Conservation (phyloP, 257 asterid genomes). For the Dorcoceras hygrometricum region DNA sequence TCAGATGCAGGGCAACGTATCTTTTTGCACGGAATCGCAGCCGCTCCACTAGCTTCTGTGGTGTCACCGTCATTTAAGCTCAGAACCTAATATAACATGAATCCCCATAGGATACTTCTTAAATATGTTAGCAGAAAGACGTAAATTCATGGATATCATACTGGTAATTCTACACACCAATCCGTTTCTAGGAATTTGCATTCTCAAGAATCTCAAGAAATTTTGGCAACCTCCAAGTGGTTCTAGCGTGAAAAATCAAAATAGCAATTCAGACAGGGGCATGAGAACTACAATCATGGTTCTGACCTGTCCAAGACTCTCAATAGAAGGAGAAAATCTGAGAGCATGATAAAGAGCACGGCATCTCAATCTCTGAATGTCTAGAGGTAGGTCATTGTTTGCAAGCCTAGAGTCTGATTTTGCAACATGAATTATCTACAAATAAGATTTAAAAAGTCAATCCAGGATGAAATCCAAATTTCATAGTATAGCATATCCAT, state of each 20-base stretch:
- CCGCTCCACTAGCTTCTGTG: constrained; percentile 95
- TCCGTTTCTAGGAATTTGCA: constrained; percentile 7
- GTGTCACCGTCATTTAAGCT: constrained; percentile 78
- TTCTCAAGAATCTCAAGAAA: constrained; percentile 9
- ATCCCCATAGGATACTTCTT: constrained; percentile 58
- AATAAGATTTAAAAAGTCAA: constrained; percentile 26
- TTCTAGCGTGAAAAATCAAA: constrained; percentile 1
- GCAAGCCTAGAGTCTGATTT: constrained; percentile 97
- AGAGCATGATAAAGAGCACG: constrained; percentile 90
- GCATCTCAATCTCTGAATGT: constrained; percentile 93
- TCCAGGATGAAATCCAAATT: constrained; percentile 7
- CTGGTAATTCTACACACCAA: constrained; percentile 5
- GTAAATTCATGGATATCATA: constrained; percentile 17
- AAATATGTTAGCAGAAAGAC: constrained; percentile 40
- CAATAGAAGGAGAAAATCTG: constrained; percentile 75
- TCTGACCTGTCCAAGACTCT: constrained; percentile 80
- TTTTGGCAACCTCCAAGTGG: constrained; percentile 10
- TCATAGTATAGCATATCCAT: constrained; percentile 8
- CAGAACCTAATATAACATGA: constrained; percentile 73
- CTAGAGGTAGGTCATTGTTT: constrained; percentile 90
- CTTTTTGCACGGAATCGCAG: constrained; percentile 62
- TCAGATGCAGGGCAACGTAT: constrained; percentile 85
- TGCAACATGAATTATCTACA: constrained; percentile 87
- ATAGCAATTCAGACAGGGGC: constrained; percentile 9
- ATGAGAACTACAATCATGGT: constrained; percentile 18